Conservation (phyloP, 768 basidiomycete genomes). For the Chalciporus chontae region DNA sequence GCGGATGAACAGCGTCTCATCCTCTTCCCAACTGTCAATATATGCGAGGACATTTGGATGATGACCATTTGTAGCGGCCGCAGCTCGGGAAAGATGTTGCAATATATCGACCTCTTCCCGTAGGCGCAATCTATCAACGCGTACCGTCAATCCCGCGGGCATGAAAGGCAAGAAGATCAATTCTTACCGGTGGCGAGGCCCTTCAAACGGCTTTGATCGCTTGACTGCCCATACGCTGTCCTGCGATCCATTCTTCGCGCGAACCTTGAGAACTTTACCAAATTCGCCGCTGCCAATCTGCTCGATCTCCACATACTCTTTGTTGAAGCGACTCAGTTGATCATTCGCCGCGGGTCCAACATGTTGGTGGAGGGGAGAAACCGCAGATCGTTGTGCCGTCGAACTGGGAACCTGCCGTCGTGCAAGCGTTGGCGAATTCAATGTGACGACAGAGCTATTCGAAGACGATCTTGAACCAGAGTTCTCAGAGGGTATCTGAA, state of each 20-base stretch:
- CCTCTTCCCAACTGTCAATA: constrained; percentile 95
- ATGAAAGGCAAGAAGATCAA: constrained; percentile 12
- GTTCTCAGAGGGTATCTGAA: constrained; percentile 40
- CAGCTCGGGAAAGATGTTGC: constrained; percentile 59
- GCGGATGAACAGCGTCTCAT: constrained; percentile 82
- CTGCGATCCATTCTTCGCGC: constrained; percentile 55
- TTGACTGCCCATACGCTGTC: constrained; percentile 79
- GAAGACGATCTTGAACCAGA: constrained; percentile 59
- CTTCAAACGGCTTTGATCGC: constrained; percentile 90
- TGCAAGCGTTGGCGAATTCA: constrained; percentile 45
- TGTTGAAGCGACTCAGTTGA: constrained; percentile 67
- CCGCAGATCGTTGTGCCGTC: constrained; percentile 22
- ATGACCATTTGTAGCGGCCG: constrained; percentile 20
- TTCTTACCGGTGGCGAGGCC: constrained; percentile 81
- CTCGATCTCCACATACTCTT: constrained; percentile 75
- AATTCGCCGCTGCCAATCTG: constrained; percentile 91
- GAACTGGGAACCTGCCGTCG: constrained; percentile 30
- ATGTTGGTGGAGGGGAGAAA: constrained; percentile 19
- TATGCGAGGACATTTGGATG: constrained; percentile 87
- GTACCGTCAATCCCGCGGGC: constrained; percentile 17
- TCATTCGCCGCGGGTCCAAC: constrained; percentile 41
- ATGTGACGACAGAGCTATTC: constrained; percentile 43
- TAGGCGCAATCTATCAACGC: constrained; percentile 60
- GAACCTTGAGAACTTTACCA: constrained; percentile 86
- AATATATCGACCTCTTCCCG: constrained; percentile 94